These are phyloP conservation scores for Phytophthora agathidicida DNA, from an alignment of 352 stramenopile species.

Conservation along the genomic window DNA sequence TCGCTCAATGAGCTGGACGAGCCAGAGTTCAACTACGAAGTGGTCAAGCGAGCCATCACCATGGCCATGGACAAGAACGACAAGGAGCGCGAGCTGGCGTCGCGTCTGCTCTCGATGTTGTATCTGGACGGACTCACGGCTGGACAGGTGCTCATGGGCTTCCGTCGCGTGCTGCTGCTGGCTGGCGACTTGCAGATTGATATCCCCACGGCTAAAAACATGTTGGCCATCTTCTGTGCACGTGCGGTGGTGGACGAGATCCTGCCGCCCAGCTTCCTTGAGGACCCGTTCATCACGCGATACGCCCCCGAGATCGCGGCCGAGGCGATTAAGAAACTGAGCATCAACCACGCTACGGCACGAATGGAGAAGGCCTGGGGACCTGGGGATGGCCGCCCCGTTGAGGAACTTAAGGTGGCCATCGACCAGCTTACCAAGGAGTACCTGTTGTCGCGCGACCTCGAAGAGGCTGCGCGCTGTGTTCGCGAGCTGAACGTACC, in stretches of 20 bases:
- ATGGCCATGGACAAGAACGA: conserved; percentile 92
- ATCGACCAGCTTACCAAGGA: conserved; percentile 97
- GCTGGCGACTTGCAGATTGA: conserved; percentile 97
- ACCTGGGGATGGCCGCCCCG: conserved; percentile 91
- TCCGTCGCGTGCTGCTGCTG: conserved; percentile 96
- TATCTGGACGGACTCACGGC: conserved; percentile 90
- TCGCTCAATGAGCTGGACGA: conserved; percentile 73
- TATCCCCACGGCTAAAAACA: conserved; percentile 91
- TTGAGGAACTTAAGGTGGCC: conserved; percentile 93
- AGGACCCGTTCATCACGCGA: conserved; percentile 94
- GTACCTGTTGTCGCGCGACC: conserved; percentile 94
- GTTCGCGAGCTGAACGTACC: conserved; percentile 94
- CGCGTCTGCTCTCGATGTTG: conserved; percentile 92
- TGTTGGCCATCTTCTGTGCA: conserved; percentile 97
- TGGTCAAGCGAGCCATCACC: conserved; percentile 96
- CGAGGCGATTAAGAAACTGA: conserved; percentile 96
- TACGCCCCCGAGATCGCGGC: conserved; percentile 96
- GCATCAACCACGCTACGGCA: conserved; percentile 95
- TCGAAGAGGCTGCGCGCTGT: conserved; percentile 94
- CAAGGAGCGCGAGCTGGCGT: conserved; percentile 53
- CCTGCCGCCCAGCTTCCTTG: conserved; percentile 97
- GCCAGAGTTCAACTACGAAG: conserved; percentile 87
- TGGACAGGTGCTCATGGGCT: conserved; percentile 90
- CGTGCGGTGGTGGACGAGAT: conserved; percentile 99
- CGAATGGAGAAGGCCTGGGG: conserved; percentile 98